Evolutionary conservation across 225 moss, liverwort and hornwort species (phyloP).

Genomic region (Bryoerythrophyllum caledonicum): DNA sequence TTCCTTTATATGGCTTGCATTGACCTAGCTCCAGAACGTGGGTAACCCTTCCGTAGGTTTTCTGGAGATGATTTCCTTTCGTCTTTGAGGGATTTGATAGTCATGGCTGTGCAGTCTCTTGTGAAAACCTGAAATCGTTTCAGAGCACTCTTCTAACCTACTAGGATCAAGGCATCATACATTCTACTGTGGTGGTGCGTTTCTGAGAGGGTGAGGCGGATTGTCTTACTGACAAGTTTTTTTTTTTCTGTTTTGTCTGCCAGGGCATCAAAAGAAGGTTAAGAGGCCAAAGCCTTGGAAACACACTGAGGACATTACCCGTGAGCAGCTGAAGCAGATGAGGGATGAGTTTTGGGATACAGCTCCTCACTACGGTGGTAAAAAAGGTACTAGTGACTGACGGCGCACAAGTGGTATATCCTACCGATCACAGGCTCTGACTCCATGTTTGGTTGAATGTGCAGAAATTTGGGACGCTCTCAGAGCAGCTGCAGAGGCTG

Average conservation of each 20-base stretch:
- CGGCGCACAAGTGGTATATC: conserved; percentile 1
- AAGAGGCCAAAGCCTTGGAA: conserved; percentile 98
- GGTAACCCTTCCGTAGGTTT: not conserved
- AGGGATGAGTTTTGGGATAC: conserved; percentile 99
- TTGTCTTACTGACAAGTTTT: conserved; percentile 22
- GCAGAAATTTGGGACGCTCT: conserved; percentile 99
- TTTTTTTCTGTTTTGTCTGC: conserved; percentile 17
- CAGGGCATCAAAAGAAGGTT: conserved; percentile 94
- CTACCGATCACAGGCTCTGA: conserved; percentile 2
- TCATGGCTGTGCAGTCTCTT: conserved; percentile 2
- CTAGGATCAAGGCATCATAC: conserved; percentile 11
- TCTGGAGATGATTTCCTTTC: conserved; percentile 2
- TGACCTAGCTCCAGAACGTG: not conserved
- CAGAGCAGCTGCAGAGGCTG: conserved; percentile 97
- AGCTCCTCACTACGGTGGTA: conserved; percentile 95
- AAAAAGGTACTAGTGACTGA: conserved; percentile 60
- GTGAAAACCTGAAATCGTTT: not conserved
- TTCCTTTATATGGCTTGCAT: conserved; percentile 10
- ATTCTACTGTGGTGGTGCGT: not conserved
- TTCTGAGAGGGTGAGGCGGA: conserved; percentile 4
- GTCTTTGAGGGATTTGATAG: conserved; percentile 7
- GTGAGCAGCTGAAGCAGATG: conserved; percentile 90
- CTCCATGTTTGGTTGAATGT: conserved; percentile 24
- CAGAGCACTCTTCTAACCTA: not conserved
- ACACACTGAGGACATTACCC: conserved; percentile 70